phyloP scores from a whole-genome alignment of 331 rosid species.

The Phaseolus coccineus region DNA sequence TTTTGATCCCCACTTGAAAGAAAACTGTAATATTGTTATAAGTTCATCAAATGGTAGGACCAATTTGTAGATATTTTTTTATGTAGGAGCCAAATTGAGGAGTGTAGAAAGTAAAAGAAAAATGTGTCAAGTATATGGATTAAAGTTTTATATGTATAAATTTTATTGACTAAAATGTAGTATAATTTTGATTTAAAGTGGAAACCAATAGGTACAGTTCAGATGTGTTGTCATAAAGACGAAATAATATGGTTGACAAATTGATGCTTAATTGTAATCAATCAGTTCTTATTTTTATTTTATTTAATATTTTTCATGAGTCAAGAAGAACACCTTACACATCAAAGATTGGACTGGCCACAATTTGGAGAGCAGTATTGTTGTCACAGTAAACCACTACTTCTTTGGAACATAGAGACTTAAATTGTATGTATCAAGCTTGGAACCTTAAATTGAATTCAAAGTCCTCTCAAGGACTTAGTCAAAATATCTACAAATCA shows the following conservation, averaged over 20 bases:
- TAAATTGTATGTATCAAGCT: too few species aligned
- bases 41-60: neutral
- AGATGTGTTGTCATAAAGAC: conserved; percentile 12
- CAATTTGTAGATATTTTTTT: neutral
- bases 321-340: too few species aligned
- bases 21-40: neutral
- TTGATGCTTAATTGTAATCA: conserved; percentile 12
- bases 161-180: conserved; percentile 7
- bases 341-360: too few species aligned
- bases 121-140: neutral
- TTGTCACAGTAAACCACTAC: too few species aligned
- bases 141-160: neutral
- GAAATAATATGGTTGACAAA: conserved; percentile 14
- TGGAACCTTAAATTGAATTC: too few species aligned
- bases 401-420: too few species aligned
- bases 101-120: neutral
- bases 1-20: neutral
- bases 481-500: too few species aligned
- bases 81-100: neutral
- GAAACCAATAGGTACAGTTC: conserved; percentile 4
- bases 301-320: neutral
- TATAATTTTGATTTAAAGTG: conserved; percentile 30
- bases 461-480: too few species aligned
- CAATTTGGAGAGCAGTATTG: too few species aligned
- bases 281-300: conserved; percentile 23